These are phyloP conservation scores for Asterionellopsis glacialis DNA, from an alignment of 108 stramenopile genomes.

Conservation along the genomic window DNA sequence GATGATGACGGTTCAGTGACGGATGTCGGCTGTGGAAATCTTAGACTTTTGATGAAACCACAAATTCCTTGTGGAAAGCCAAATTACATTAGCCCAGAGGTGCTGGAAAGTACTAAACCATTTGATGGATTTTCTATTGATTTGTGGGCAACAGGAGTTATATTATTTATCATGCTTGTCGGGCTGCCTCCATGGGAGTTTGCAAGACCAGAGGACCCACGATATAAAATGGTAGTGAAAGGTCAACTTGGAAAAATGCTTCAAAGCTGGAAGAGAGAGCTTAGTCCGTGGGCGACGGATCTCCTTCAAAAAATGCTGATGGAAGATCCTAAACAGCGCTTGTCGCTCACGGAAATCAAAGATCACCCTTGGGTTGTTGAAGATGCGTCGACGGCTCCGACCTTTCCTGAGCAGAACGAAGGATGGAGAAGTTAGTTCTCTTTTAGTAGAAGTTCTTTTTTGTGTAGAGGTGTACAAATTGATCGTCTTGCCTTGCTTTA, in stretches of 20 bases:
- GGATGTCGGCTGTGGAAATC: constrained; percentile 54
- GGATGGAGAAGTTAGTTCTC: constrained; percentile 4
- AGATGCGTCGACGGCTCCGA: constrained; percentile 8
- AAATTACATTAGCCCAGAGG: constrained; percentile 85
- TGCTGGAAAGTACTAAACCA: constrained; percentile 32
- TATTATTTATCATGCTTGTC: constrained; percentile 79
- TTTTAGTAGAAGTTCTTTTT: too few species aligned
- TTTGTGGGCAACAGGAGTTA: constrained; percentile 84
- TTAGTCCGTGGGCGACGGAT: constrained; percentile 53
- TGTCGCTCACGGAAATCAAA: constrained; percentile 64
- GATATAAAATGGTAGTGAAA: constrained; percentile 46
- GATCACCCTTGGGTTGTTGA: constrained; percentile 72
- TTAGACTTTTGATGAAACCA: constrained; percentile 40
- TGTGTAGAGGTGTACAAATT: too few species aligned
- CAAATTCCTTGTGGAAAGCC: constrained; percentile 71
- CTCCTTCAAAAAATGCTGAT: constrained; percentile 79
- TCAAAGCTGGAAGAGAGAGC: constrained; percentile 24
- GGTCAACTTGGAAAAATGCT: constrained; percentile 47
- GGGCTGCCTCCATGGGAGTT: constrained; percentile 67
- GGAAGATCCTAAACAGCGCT: constrained; percentile 56
- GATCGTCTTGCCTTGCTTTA: too few species aligned
- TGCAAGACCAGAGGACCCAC: constrained; percentile 53
- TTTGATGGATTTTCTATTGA: constrained; percentile 84
- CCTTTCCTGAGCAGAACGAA: neutral
- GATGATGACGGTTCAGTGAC: constrained; percentile 12